A percentile compares a stretch with the other conserved stretches of the same genome.
Conservation (phyloP, 305 asterid genomes). For the Fraxinus paxiana region DNA sequence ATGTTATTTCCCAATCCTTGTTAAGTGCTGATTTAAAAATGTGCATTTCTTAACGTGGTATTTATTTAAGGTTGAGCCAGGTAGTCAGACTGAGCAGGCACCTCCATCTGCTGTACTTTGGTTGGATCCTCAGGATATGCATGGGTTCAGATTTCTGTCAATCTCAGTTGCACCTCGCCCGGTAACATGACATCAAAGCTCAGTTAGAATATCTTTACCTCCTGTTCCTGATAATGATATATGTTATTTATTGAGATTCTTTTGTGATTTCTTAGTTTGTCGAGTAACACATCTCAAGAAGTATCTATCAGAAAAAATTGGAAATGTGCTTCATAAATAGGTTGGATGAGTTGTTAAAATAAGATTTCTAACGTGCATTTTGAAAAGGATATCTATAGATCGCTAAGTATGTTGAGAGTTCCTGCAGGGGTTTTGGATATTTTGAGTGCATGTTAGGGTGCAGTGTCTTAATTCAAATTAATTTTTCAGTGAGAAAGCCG, state of each 20-base stretch:
- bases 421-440: conserved; percentile 12
- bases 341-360: not conserved
- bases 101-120: conserved; percentile 94
- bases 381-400: not conserved
- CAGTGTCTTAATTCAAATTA: not conserved
- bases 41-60: conserved; percentile 22
- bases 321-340: not conserved
- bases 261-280: not conserved
- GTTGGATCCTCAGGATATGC: conserved; percentile 83
- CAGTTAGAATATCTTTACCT: not conserved
- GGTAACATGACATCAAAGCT: conserved; percentile 45
- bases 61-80: conserved; percentile 83
- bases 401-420: conserved; percentile 9
- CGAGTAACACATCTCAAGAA: conserved; percentile 11
- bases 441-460: conserved; percentile 13
- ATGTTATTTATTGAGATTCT: conserved; percentile 2
- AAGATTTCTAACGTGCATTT: conserved; percentile 4
- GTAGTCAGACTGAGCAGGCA: conserved; percentile 97
- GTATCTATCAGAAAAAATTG: not conserved
- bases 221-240: conserved; percentile 18
- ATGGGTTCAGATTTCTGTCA: conserved; percentile 79
- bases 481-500: not conserved
- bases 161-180: conserved; percentile 95
- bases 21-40: conserved; percentile 7
- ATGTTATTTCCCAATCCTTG: conserved; percentile 16